These are phyloP conservation scores for Jaapia argillacea DNA, from an alignment of 768 basidiomycete species.

Conservation along the genomic window DNA sequence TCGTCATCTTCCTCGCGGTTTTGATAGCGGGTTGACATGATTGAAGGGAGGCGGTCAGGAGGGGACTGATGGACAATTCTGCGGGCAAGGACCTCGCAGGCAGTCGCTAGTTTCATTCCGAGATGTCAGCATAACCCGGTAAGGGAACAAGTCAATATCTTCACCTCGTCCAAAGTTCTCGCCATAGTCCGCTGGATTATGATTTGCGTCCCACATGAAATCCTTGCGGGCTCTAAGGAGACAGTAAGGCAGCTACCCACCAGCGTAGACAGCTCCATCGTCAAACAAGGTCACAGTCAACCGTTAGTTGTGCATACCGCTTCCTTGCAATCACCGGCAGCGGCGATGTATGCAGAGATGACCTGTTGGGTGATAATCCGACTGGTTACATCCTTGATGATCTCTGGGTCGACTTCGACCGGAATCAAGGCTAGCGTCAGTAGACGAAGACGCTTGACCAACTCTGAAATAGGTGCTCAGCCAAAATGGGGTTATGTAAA, in stretches of 20 bases:
- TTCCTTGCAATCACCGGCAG: conserved; percentile 83
- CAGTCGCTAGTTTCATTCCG: conserved; percentile 37
- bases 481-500: neutral
- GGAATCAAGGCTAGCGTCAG: conserved; percentile 71
- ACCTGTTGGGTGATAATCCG: conserved; percentile 78
- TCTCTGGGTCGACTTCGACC: conserved; percentile 60
- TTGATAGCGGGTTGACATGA: conserved; percentile 74
- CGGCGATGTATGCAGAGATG: conserved; percentile 62
- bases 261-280: neutral
- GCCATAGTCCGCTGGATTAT: conserved; percentile 76
- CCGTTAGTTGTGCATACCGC: conserved; percentile 52
- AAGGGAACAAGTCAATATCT: conserved; percentile 6
- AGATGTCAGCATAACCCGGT: neutral
- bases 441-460: conserved; percentile 71
- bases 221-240: conserved; percentile 68
- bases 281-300: no score
- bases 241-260: conserved; percentile 64
- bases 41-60: conserved; percentile 48
- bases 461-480: conserved; percentile 34
- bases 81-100: conserved; percentile 81
- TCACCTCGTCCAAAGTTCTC: conserved; percentile 77
- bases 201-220: conserved; percentile 75
- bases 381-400: conserved; percentile 68
- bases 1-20: conserved; percentile 71
- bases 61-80: conserved; percentile 64